Conservation (phyloP, 1,284 basidiomycete genomes). For the Earliella scabrosa region DNA sequence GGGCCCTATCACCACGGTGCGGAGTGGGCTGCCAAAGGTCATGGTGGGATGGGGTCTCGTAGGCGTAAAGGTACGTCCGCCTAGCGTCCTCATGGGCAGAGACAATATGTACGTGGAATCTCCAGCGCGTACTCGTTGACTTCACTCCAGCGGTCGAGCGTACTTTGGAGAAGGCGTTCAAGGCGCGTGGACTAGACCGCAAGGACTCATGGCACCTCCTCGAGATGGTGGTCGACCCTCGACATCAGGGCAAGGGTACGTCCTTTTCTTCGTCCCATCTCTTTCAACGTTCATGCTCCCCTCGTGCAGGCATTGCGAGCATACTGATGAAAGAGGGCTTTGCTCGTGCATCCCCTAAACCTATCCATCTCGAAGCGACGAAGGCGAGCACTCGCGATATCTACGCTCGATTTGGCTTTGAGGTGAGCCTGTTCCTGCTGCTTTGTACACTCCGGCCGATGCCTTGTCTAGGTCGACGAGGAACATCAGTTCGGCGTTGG, state of each 20-base stretch:
- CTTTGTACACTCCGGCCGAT: no score
- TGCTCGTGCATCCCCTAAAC: conserved; percentile 13
- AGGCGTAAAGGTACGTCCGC: conserved; percentile 4
- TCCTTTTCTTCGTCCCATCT: no score
- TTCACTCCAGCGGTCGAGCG: conserved; percentile 12
- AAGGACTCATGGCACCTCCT: conserved; percentile 22
- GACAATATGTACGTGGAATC: neutral
- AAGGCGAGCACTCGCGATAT: conserved; percentile 21
- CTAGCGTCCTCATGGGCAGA: neutral
- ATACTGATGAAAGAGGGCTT: neutral
- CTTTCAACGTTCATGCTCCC: neutral
- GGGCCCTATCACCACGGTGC: conserved; percentile 3
- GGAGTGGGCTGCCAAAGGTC: conserved; percentile 5
- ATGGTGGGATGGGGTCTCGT: conserved; percentile 10
- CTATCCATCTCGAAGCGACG: conserved; percentile 25
- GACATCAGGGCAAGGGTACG: conserved; percentile 15
- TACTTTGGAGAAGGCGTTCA: conserved; percentile 12
- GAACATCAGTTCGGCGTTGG: conserved; percentile 24
- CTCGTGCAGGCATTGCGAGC: neutral
- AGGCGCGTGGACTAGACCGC: conserved; percentile 4
- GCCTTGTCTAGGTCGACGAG: conserved; percentile 16
- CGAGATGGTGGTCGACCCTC: conserved; percentile 18
- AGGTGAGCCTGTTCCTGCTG: conserved; percentile 5
- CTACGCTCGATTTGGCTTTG: conserved; percentile 25
- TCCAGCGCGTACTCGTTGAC: conserved; percentile 2